Conservation (phyloP, 2,329 filamentous ascomycete genomes). For the Trichocomaceae sp. region DNA sequence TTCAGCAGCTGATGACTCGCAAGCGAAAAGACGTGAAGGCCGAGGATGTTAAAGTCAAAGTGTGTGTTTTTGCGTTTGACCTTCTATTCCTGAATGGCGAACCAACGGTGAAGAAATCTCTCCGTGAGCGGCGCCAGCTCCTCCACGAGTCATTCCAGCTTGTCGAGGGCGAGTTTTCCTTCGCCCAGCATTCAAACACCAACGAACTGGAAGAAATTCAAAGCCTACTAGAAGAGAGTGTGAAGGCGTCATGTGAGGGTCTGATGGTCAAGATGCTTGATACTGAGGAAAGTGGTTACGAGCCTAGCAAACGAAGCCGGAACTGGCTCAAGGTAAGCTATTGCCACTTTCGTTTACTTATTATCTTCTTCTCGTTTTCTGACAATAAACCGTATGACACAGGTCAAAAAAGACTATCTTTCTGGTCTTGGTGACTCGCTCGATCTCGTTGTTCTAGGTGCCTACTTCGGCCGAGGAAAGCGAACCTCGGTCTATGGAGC, state of each 20-base stretch:
- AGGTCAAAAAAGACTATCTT: slow-evolving; percentile 98
- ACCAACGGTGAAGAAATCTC: slow-evolving; percentile 75
- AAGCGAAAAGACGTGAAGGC: slow-evolving; percentile 96
- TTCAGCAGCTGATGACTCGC: slow-evolving; percentile 96
- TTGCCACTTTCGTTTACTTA: not conserved
- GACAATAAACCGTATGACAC: not conserved
- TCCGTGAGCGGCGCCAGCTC: slow-evolving; percentile 74
- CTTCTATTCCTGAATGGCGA: slow-evolving; percentile 88
- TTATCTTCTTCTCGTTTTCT: not conserved
- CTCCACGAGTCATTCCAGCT: slow-evolving; percentile 66
- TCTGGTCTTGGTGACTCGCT: slow-evolving; percentile 89
- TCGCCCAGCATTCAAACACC: slow-evolving; percentile 80
- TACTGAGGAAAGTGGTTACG: slow-evolving; percentile 84
- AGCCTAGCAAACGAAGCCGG: slow-evolving; percentile 89
- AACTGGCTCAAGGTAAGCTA: slow-evolving; percentile 86
- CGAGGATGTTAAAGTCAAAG: slow-evolving; percentile 92
- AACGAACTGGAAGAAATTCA: slow-evolving; percentile 92
- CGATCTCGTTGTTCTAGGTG: slow-evolving; percentile 89
- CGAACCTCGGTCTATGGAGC: slow-evolving; percentile 93
- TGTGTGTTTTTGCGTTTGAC: slow-evolving; percentile 96
- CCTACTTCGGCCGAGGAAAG: slow-evolving; percentile 91
- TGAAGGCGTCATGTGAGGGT: slow-evolving; percentile 93
- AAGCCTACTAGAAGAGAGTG: slow-evolving; percentile 81
- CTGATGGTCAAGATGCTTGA: slow-evolving; percentile 99
- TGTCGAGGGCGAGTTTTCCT: slow-evolving; percentile 82